Evolutionary conservation across 1,139 yeast genomes (phyloP).

Genomic region (Nakaseomyces bracarensis): DNA sequence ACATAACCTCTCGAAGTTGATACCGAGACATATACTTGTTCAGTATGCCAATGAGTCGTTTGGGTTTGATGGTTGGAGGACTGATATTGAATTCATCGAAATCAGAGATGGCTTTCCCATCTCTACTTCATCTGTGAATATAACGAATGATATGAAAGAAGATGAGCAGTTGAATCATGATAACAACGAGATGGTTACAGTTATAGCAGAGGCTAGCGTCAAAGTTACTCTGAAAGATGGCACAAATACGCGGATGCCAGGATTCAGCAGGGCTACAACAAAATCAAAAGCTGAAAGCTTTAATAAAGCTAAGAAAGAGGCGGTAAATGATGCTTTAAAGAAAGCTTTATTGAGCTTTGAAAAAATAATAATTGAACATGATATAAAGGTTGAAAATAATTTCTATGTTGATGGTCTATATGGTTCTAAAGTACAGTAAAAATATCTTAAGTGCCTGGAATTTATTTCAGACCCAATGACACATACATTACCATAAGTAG

Average conservation of each 20-base stretch:
- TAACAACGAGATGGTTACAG: conserved; percentile 12
- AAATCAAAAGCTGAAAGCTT: conserved; percentile 25
- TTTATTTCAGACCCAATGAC: too few relatives aligned
- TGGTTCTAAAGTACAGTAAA: conserved; percentile 13
- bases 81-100: conserved; percentile 24
- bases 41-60: conserved; percentile 29
- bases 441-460: too few relatives aligned
- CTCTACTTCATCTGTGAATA: neutral
- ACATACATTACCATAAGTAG: too few relatives aligned
- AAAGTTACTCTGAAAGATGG: conserved; percentile 28
- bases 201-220: conserved; percentile 28
- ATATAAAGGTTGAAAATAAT: conserved; percentile 22
- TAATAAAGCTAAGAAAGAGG: conserved; percentile 28
- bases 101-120: conserved; percentile 15
- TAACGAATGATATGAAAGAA: conserved; percentile 8
- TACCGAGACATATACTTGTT: conserved; percentile 27
- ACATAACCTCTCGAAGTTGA: conserved; percentile 24
- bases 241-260: conserved; percentile 25
- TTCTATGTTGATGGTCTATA: conserved; percentile 29
- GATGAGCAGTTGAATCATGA: conserved; percentile 2
- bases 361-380: conserved; percentile 24
- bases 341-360: conserved; percentile 27
- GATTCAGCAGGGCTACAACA: conserved; percentile 23
- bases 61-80: conserved; percentile 31
- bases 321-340: conserved; percentile 28